Base-by-base conservation (phyloP, 2,329 filamentous ascomycete genomes). In the Balansia obtecta region DNA sequence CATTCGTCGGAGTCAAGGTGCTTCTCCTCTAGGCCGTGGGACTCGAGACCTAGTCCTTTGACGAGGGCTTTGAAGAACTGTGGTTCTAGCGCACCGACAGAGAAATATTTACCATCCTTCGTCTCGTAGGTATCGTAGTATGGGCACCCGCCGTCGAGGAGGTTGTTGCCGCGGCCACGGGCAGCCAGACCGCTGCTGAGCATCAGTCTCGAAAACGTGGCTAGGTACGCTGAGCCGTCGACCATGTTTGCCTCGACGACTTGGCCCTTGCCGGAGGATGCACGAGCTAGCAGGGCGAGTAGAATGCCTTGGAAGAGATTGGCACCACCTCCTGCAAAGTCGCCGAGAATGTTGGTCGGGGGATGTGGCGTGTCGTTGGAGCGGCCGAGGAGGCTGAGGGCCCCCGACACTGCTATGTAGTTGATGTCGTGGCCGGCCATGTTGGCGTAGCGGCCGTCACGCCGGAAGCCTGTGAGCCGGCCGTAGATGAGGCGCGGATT, bases 401-500 rank as follows among this genome's bases (percentile, higher is more conserved):
- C 83, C 0, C 91, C 91, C 0, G 85, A 86, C 0, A 95, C 87
- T 46, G 90, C 88, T 41, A 97, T 83, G 67, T 97, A 97, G 63
- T 97, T 96, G 65, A 96, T 95, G 64, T 96, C 90, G 63, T 96
- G 90, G 43, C 90, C 90, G 0, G 90, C 89, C 90, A 95, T 96
- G 60, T 77, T 70, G 45, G 78, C 79, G 68, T 95, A 97, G 59
- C 81, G 83, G 0, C 90, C 91, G 67, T 94, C 88, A 39, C 90
- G 76, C 12, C 91, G 76, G 66, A 96, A 97, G 0, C 91, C 91
- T 2, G 89, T 93, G 78, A 97, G 85, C 40, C 91, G 83, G 8
- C 79, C 88, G 51, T 95, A 82, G 49, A 97, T 80, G 2, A 97
- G 70, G 0, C 83, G 73, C 11, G 83, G 85, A 65, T 96, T 95